phyloP scores from a whole-genome alignment of 164 flowering plant species.

The Stephania cephalantha region DNA sequence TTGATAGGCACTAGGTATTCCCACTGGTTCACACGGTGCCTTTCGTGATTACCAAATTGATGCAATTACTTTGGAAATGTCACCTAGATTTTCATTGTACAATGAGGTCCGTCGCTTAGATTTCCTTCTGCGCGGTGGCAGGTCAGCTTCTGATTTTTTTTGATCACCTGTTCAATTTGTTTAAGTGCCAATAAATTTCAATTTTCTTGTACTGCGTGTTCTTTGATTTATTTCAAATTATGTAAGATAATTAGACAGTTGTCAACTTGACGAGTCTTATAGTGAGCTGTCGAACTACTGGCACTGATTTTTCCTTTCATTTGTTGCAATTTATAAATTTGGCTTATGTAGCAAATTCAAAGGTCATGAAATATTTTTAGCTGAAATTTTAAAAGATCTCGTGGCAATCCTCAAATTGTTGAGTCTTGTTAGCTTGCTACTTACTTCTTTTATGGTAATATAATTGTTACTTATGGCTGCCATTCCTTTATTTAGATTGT shows the following conservation, averaged over 20 bases:
- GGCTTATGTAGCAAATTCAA: not conserved
- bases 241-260: not conserved
- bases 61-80: constrained; percentile 74
- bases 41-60: constrained; percentile 91
- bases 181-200: not conserved
- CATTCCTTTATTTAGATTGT: not conserved
- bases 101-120: constrained; percentile 35
- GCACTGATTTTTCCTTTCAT: not conserved
- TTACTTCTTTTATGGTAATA: not conserved
- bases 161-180: not conserved
- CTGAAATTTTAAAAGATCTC: not conserved
- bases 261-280: not conserved
- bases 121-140: constrained; percentile 47
- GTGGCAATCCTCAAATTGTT: not conserved
- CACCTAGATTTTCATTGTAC: constrained; percentile 39
- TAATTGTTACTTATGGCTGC: not conserved
- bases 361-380: not conserved
- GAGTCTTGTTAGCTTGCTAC: not conserved
- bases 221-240: not conserved
- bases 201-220: not conserved
- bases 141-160: constrained; percentile 6
- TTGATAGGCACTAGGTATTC: constrained; percentile 79
- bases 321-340: not conserved
- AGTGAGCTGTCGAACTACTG: not conserved
- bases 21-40: constrained; percentile 44